Percentiles rank a stretch among this genome's conserved stretches.
Evolutionary conservation across 176 grass and related monocot genomes (phyloP).

Genomic region (Carex myosuroides): DNA sequence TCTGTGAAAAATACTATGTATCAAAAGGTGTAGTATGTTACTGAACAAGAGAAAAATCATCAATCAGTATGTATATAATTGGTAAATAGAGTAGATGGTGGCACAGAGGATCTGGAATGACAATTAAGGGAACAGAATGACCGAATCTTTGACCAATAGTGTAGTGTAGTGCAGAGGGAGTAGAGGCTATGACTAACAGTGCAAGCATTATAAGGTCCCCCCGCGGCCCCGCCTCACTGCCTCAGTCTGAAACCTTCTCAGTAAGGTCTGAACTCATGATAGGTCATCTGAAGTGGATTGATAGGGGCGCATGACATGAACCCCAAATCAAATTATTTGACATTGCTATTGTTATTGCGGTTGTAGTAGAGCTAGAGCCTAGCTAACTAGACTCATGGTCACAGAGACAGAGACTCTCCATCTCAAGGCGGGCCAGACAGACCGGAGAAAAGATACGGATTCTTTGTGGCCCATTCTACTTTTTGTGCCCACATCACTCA

Average conservation of each 20-base stretch:
- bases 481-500: background rate
- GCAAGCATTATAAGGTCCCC: background rate
- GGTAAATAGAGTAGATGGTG: background rate
- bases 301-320: conserved; percentile 1
- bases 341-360: background rate
- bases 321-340: conserved; percentile 1
- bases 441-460: background rate
- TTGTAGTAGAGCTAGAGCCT: background rate
- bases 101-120: background rate
- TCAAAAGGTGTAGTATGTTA: background rate
- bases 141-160: conserved; percentile 24
- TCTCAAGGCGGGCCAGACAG: background rate
- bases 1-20: background rate
- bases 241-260: background rate
- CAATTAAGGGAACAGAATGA: conserved; percentile 1
- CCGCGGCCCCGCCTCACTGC: background rate
- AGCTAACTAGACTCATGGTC: background rate
- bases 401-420: background rate
- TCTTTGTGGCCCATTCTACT: background rate
- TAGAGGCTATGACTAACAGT: background rate
- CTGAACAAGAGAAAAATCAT: background rate
- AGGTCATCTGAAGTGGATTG: conserved; percentile 24
- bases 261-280: conserved; percentile 25
- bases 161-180: background rate
- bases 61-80: too few species aligned